phyloP scores from a whole-genome alignment of 1,284 basidiomycete genomes.

The Austroboletus novae-zelandiae region DNA sequence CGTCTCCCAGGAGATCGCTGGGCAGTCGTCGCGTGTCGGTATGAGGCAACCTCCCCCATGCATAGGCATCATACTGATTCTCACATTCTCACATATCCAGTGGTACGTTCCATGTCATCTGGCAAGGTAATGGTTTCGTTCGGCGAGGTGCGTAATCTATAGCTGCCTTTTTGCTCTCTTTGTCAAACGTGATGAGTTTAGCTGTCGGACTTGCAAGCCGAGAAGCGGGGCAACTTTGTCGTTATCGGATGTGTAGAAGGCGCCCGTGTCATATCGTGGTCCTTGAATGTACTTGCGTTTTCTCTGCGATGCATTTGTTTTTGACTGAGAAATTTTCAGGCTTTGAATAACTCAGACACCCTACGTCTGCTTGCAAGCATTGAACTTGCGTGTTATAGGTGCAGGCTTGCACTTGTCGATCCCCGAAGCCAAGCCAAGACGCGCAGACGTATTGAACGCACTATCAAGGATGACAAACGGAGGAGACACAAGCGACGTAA shows the following conservation, averaged over 20 bases:
- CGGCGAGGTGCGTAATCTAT: slow-evolving; percentile 66
- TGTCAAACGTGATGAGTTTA: slow-evolving; percentile 26
- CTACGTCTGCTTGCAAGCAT: slow-evolving; percentile 75
- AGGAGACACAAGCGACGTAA: slow-evolving; percentile 74
- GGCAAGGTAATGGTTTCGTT: slow-evolving; percentile 70
- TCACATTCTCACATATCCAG: slow-evolving; percentile 35
- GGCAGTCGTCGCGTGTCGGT: slow-evolving; percentile 77
- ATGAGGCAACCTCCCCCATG: slow-evolving; percentile 27
- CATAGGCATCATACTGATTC: slow-evolving; percentile 10
- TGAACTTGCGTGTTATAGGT: slow-evolving; percentile 75
- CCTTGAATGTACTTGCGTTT: slow-evolving; percentile 58
- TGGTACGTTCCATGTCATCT: slow-evolving; percentile 62
- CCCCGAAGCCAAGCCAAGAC: slow-evolving; percentile 59
- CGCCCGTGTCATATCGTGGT: slow-evolving; percentile 75
- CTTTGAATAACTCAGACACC: slow-evolving; percentile 76
- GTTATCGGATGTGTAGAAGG: slow-evolving; percentile 75
- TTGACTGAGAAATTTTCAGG: slow-evolving; percentile 40
- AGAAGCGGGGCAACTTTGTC: slow-evolving; percentile 81
- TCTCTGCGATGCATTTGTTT: slow-evolving; percentile 1
- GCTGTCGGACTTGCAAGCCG: slow-evolving; percentile 72
- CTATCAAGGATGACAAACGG: slow-evolving; percentile 78
- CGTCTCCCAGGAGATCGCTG: slow-evolving; percentile 66
- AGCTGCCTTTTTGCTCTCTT: not conserved
- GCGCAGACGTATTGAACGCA: slow-evolving; percentile 66
- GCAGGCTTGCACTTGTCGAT: slow-evolving; percentile 62